A percentile compares a stretch with the other conserved stretches of the same genome.
Conservation (phyloP, 108 stramenopile genomes). For the Nitzschia palea region DNA sequence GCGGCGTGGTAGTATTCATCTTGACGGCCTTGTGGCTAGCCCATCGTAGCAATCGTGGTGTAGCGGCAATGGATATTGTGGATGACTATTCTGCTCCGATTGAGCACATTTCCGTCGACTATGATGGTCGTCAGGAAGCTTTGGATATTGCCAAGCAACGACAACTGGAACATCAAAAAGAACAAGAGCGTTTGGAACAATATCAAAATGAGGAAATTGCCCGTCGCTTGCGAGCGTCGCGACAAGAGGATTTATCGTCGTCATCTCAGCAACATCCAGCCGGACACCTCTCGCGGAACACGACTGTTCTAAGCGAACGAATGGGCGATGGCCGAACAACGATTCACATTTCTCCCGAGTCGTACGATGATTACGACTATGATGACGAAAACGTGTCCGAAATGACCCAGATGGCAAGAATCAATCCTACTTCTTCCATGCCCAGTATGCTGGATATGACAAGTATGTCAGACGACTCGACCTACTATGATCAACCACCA, state of each 20-base stretch:
- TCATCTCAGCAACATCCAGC: not conserved
- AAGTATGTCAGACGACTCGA: too few species aligned
- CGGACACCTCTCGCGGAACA: not conserved
- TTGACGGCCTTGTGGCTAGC: slow-evolving; percentile 9
- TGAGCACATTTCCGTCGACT: slow-evolving; percentile 17
- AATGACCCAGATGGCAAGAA: too few species aligned
- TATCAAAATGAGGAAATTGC: not conserved
- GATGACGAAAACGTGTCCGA: too few species aligned
- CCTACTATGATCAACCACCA: too few species aligned
- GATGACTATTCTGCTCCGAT: not conserved
- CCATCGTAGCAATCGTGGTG: not conserved
- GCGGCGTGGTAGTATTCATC: slow-evolving; percentile 12
- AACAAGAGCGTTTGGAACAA: not conserved
- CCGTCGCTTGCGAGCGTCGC: too few species aligned
- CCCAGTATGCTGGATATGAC: too few species aligned
- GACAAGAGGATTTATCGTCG: too few species aligned
- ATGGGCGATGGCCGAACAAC: slow-evolving; percentile 6
- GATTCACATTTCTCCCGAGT: not conserved
- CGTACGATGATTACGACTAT: too few species aligned
- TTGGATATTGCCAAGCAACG: not conserved
- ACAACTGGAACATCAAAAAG: not conserved
- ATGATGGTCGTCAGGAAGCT: slow-evolving; percentile 6
- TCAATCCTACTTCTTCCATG: too few species aligned
- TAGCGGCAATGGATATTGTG: not conserved
- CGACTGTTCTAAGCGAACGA: not conserved